Conservation (phyloP, 192 early-diverging fungal species). For the Coemansia sp. region DNA sequence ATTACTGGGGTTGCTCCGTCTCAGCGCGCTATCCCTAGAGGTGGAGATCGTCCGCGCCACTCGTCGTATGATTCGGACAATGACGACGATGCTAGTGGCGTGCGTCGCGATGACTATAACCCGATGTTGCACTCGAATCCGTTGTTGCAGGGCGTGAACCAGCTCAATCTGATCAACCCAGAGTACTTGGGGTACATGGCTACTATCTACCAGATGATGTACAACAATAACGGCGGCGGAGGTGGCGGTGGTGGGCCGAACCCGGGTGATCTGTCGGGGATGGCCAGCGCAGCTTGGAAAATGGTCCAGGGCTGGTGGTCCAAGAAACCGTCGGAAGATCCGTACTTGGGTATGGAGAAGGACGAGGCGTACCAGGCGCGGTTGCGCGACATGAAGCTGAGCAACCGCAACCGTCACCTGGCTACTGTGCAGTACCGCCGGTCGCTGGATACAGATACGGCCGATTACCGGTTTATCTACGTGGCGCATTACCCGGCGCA, state of each 20-base stretch:
- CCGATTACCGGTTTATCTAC: constrained; percentile 66
- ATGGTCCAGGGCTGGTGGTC: constrained; percentile 39
- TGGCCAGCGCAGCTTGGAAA: constrained; percentile 26
- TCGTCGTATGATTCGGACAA: background rate
- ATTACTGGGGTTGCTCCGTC: background rate
- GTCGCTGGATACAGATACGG: constrained; percentile 59
- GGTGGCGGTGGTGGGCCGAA: constrained; percentile 5
- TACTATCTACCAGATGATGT: constrained; percentile 33
- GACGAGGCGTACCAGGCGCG: constrained; percentile 55
- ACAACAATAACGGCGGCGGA: constrained; percentile 19
- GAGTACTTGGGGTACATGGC: constrained; percentile 44
- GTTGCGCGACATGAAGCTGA: constrained; percentile 49
- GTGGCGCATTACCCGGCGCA: constrained; percentile 55
- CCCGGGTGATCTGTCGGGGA: constrained; percentile 3
- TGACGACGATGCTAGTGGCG: background rate
- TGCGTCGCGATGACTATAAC: constrained; percentile 34
- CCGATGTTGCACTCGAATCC: constrained; percentile 39
- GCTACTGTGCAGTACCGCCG: constrained; percentile 59
- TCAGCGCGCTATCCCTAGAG: background rate
- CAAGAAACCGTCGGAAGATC: constrained; percentile 21
- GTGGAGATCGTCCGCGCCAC: background rate
- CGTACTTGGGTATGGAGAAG: constrained; percentile 50
- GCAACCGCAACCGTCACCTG: constrained; percentile 55
- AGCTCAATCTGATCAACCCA: constrained; percentile 33
- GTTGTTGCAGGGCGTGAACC: constrained; percentile 42